phyloP scores from a whole-genome alignment of 2,329 filamentous ascomycete genomes.

The Claviceps monticola region DNA sequence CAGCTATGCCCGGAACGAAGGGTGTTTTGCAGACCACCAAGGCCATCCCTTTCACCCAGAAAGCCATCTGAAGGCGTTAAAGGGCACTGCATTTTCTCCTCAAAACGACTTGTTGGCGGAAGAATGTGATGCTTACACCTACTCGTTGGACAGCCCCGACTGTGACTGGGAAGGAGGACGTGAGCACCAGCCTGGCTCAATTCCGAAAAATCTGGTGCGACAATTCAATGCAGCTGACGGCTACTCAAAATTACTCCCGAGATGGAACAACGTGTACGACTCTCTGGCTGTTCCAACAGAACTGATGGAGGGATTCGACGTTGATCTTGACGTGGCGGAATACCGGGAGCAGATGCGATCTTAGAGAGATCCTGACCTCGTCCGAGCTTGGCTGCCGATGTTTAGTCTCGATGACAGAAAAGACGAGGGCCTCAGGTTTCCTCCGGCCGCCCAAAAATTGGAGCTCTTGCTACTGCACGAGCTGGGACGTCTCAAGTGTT shows the following conservation, averaged over 20 bases:
- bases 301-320: neutral
- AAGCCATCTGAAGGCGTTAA: slow-evolving; percentile 11
- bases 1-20: slow-evolving; percentile 14
- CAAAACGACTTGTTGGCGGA: neutral
- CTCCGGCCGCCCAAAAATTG: neutral
- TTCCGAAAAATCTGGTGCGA: neutral
- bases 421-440: slow-evolving; percentile 5
- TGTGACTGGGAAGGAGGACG: neutral
- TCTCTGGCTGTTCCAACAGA: slow-evolving; percentile 1
- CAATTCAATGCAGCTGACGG: neutral
- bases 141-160: neutral
- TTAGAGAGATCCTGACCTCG: slow-evolving; percentile 4
- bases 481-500: slow-evolving; percentile 1
- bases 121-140: neutral
- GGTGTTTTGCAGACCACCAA: slow-evolving; percentile 15
- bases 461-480: slow-evolving; percentile 3
- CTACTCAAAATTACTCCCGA: neutral
- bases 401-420: slow-evolving; percentile 1
- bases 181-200: neutral
- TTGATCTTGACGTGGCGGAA: slow-evolving; percentile 1
- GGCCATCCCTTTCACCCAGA: slow-evolving; percentile 15
- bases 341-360: slow-evolving; percentile 1
- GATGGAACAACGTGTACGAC: slow-evolving; percentile 1
- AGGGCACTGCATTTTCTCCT: neutral
- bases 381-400: slow-evolving; percentile 4